A percentile compares a stretch with the other conserved stretches of the same genome.
phyloP scores from a whole-genome alignment of 2,329 filamentous ascomycete genomes.

The Sphaerostilbella broomeana region DNA sequence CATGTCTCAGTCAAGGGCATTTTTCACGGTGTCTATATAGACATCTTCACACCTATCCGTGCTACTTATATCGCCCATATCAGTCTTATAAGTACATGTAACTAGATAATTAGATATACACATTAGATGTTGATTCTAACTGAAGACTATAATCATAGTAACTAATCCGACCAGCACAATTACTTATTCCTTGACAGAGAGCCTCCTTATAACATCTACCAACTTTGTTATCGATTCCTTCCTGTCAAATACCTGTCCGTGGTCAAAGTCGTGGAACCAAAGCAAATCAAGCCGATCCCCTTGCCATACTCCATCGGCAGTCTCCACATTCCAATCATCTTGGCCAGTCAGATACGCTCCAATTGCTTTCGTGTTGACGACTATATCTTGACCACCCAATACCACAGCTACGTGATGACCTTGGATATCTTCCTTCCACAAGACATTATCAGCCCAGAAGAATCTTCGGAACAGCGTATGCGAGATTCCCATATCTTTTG shows the following conservation, averaged over 20 bases:
- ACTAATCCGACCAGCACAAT: not conserved
- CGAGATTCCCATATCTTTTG: slow-evolving; percentile 50
- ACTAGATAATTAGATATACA: no score
- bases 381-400: slow-evolving; percentile 45
- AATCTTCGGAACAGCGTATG: slow-evolving; percentile 53
- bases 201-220: slow-evolving; percentile 23
- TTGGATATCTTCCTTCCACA: slow-evolving; percentile 52
- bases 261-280: slow-evolving; percentile 49
- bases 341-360: slow-evolving; percentile 41
- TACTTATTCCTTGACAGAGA: slow-evolving; percentile 10
- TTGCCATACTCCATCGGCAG: slow-evolving; percentile 23
- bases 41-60: no score
- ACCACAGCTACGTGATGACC: slow-evolving; percentile 39
- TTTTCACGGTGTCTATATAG: no score
- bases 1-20: no score
- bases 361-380: slow-evolving; percentile 47
- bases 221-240: slow-evolving; percentile 25
- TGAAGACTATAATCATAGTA: not conserved
- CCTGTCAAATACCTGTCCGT: slow-evolving; percentile 48
- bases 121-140: not conserved
- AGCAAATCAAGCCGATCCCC: slow-evolving; percentile 42
- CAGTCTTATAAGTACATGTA: no score
- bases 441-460: slow-evolving; percentile 54
- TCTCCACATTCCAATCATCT: slow-evolving; percentile 20
- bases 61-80: no score